These are phyloP conservation scores for Debaryomyces nepalensis DNA, from an alignment of 1,139 yeast genomes.

Conservation along the genomic window DNA sequence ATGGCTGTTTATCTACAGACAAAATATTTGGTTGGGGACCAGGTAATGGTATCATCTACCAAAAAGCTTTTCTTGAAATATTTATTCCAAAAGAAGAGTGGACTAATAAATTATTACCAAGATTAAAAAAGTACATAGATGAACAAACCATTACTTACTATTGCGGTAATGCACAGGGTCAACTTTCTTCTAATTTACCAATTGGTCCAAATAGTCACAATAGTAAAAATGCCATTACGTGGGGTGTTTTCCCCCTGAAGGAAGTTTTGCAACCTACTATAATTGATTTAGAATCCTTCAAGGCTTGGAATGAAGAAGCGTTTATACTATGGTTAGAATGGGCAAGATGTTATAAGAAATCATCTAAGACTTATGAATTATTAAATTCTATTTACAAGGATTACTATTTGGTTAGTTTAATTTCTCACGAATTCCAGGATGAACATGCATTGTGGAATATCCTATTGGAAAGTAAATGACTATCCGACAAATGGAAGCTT, in stretches of 20 bases:
- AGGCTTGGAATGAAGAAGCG: slow-evolving; percentile 94
- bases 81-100: slow-evolving; percentile 82
- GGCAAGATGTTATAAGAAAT: slow-evolving; percentile 75
- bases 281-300: slow-evolving; percentile 83
- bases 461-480: slow-evolving; percentile 40
- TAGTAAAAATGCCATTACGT: slow-evolving; percentile 78
- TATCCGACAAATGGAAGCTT: slow-evolving; percentile 3
- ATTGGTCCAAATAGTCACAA: slow-evolving; percentile 29
- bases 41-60: slow-evolving; percentile 83
- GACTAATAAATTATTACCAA: slow-evolving; percentile 57
- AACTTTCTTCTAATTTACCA: slow-evolving; percentile 64
- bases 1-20: slow-evolving; percentile 76
- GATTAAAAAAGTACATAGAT: slow-evolving; percentile 48
- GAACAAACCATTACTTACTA: slow-evolving; percentile 65
- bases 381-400: slow-evolving; percentile 63
- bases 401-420: slow-evolving; percentile 78
- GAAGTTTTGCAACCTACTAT: slow-evolving; percentile 89
- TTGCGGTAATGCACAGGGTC: slow-evolving; percentile 63
- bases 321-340: slow-evolving; percentile 90
- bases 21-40: slow-evolving; percentile 99
- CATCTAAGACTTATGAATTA: slow-evolving; percentile 59
- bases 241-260: slow-evolving; percentile 93
- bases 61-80: slow-evolving; percentile 88
- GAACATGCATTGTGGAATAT: slow-evolving; percentile 81
- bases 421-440: slow-evolving; percentile 81